A percentile compares a stretch with the other conserved stretches of the same genome.
Evolutionary conservation across 176 grass and related monocot genomes (phyloP).

Genomic region (Pontederia paniculata): DNA sequence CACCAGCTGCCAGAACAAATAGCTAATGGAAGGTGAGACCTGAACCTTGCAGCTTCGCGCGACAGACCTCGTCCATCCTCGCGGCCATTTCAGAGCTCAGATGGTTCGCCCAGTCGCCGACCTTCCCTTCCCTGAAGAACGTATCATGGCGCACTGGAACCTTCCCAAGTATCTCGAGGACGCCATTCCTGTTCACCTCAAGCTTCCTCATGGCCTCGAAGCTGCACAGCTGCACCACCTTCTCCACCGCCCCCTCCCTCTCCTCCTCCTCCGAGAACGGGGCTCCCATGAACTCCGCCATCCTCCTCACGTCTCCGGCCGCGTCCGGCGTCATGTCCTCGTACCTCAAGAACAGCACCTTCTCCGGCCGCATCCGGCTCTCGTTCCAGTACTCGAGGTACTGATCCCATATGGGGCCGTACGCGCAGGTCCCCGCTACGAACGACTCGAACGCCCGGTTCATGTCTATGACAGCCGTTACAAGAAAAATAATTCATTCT

Average conservation of each 20-base stretch:
- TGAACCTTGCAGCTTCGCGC: too few species aligned
- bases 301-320: neutral
- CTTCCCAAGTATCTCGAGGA: too few species aligned
- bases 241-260: neutral
- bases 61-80: slow-evolving; percentile 5
- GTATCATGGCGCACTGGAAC: too few species aligned
- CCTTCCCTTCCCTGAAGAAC: slow-evolving; percentile 8
- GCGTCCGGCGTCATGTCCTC: slow-evolving; percentile 16
- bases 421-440: neutral
- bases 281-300: slow-evolving; percentile 3
- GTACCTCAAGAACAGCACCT: slow-evolving; percentile 25
- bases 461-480: too few species aligned
- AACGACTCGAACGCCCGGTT: neutral
- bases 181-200: slow-evolving; percentile 21
- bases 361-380: neutral
- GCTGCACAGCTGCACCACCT: slow-evolving; percentile 1
- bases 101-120: slow-evolving; percentile 12
- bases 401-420: slow-evolving; percentile 9
- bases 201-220: neutral
- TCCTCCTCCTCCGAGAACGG: slow-evolving; percentile 11
- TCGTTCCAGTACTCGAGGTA: slow-evolving; percentile 13
- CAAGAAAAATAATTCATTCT: too few species aligned
- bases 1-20: too few species aligned
- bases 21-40: too few species aligned
- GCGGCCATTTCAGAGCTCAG: slow-evolving; percentile 5